phyloP scores from a whole-genome alignment of 352 stramenopile species.

The Phytopythium helicoides region DNA sequence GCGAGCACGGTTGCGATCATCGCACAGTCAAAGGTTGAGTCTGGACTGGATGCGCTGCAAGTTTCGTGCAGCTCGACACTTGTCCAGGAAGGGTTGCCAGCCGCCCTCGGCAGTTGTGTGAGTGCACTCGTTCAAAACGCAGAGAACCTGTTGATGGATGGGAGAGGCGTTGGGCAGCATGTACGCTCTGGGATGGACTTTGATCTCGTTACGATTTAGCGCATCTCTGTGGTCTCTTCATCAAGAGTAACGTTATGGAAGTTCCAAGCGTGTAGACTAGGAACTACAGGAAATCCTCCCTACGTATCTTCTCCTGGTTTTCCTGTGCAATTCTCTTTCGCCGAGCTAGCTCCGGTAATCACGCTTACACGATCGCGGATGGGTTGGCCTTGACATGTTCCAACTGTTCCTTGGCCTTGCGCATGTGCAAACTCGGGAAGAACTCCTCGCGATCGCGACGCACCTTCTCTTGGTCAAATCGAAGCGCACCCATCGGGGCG shows the following conservation, averaged over 20 bases:
- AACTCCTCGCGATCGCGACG: conserved; percentile 15
- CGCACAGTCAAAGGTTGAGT: conserved; percentile 8
- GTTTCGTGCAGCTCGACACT: not conserved
- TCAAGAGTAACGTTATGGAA: too few species aligned
- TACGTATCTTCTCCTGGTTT: too few species aligned
- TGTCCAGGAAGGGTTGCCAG: conserved; percentile 7
- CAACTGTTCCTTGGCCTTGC: conserved; percentile 10
- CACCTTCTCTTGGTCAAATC: conserved; percentile 15
- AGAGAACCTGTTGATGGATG: conserved; percentile 14
- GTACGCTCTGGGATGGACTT: not conserved
- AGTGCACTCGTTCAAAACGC: conserved; percentile 11
- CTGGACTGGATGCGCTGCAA: not conserved
- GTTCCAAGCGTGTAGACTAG: too few species aligned
- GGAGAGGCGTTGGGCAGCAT: not conserved
- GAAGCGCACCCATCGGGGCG: not conserved
- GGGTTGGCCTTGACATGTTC: conserved; percentile 7
- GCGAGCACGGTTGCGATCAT: conserved; percentile 15
- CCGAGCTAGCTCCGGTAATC: too few species aligned
- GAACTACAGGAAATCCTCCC: too few species aligned
- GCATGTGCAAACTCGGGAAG: conserved; percentile 14
- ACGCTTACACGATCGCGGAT: too few species aligned
- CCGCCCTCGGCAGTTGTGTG: conserved; percentile 8
- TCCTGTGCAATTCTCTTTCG: too few species aligned
- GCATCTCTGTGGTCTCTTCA: too few species aligned
- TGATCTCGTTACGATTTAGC: too few species aligned